These are phyloP conservation scores for Plasmodium chabaudi DNA, from an alignment of 169 alveolate genomes.

Conservation along the genomic window DNA sequence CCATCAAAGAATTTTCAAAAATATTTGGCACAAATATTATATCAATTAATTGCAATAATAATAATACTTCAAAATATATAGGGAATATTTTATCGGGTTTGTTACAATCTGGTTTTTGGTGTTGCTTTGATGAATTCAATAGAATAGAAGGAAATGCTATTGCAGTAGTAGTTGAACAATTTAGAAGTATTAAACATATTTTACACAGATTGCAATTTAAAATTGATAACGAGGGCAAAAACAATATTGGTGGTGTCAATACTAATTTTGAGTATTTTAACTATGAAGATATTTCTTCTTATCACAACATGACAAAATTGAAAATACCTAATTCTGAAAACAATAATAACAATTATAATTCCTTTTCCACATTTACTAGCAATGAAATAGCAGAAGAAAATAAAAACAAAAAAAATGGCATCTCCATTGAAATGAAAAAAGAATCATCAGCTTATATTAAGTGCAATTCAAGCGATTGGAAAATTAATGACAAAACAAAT, in stretches of 20 bases:
- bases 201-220: slow-evolving; percentile 53
- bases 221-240: background rate
- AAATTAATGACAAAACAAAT: background rate
- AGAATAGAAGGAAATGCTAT: slow-evolving; percentile 97
- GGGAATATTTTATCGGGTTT: slow-evolving; percentile 97
- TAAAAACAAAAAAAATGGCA: background rate
- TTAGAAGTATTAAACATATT: slow-evolving; percentile 92
- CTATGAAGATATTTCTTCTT: slow-evolving; percentile 57
- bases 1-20: slow-evolving; percentile 96
- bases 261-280: slow-evolving; percentile 9
- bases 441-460: background rate
- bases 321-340: background rate
- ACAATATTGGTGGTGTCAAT: background rate
- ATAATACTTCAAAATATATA: slow-evolving; percentile 93
- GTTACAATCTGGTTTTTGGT: slow-evolving; percentile 97
- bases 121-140: slow-evolving; percentile 98
- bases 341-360: background rate
- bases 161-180: slow-evolving; percentile 96
- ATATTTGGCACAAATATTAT: slow-evolving; percentile 95
- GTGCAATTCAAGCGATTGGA: background rate
- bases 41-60: slow-evolving; percentile 97
- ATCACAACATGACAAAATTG: slow-evolving; percentile 25
- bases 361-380: background rate
- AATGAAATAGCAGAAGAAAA: no score
- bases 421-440: background rate